Evolutionary conservation across 805 yeast species (phyloP).

Genomic region (Metschnikowia amazonensis): DNA sequence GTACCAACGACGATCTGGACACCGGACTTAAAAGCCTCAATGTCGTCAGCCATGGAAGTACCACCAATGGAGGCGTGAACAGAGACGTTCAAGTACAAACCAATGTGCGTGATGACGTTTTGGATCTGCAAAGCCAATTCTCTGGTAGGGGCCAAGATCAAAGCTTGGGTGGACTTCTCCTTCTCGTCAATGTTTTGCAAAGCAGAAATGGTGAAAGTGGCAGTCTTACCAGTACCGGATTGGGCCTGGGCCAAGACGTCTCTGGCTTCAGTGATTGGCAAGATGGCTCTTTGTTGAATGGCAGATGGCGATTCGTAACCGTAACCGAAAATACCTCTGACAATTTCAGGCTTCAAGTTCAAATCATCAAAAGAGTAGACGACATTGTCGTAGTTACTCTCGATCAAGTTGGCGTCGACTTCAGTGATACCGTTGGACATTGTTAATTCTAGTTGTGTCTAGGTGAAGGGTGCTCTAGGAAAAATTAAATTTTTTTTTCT

Average conservation of each 20-base stretch:
- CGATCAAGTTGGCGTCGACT: constrained; percentile 78
- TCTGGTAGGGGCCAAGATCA: constrained; percentile 95
- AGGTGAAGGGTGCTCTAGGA: not conserved
- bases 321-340: constrained; percentile 73
- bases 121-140: constrained; percentile 96
- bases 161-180: constrained; percentile 79
- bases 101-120: constrained; percentile 85
- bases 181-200: constrained; percentile 71
- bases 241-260: constrained; percentile 81
- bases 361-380: constrained; percentile 66
- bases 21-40: constrained; percentile 76
- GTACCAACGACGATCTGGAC: constrained; percentile 96
- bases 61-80: constrained; percentile 99
- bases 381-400: constrained; percentile 95
- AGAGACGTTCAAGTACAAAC: constrained; percentile 82
- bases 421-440: constrained; percentile 74
- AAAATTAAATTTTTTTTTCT: constrained; percentile 12
- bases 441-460: constrained; percentile 12
- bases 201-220: constrained; percentile 75
- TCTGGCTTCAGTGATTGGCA: constrained; percentile 70
- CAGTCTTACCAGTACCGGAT: constrained; percentile 91
- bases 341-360: constrained; percentile 66
- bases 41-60: constrained; percentile 83
- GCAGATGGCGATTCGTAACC: constrained; percentile 83
- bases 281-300: constrained; percentile 76